Conservation (phyloP, 2,329 filamentous ascomycete species). For the Penicillium sp. region DNA sequence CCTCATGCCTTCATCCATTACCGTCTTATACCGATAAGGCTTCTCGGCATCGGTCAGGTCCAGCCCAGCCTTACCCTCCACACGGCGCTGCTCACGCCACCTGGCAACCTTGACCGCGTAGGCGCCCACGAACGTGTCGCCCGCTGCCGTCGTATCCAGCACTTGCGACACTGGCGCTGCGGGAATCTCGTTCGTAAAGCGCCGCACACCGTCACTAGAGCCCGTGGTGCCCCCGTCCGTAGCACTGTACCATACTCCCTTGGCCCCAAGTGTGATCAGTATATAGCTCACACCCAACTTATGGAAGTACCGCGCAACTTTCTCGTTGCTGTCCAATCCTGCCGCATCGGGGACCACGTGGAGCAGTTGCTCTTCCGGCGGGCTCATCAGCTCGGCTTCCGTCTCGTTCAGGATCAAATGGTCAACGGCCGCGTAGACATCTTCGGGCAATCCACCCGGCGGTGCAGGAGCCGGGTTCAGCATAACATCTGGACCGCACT, state of each 20-base stretch:
- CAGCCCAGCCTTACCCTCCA: constrained; percentile 55
- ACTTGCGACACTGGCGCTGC: constrained; percentile 71
- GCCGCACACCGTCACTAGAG: constrained; percentile 30
- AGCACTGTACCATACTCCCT: constrained; percentile 70
- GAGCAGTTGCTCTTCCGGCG: constrained; percentile 41
- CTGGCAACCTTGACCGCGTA: constrained; percentile 75
- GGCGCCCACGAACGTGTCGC: constrained; percentile 89
- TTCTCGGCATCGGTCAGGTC: constrained; percentile 38
- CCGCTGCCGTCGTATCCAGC: constrained; percentile 90
- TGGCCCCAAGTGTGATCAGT: constrained; percentile 79
- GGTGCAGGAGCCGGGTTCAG: constrained; percentile 89
- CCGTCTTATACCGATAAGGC: constrained; percentile 39
- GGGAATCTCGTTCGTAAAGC: constrained; percentile 49
- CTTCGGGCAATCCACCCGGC: constrained; percentile 66
- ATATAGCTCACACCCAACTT: constrained; percentile 70
- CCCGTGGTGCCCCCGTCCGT: constrained; percentile 50
- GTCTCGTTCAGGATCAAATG: constrained; percentile 91
- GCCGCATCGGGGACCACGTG: constrained; percentile 33
- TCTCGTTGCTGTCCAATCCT: constrained; percentile 52
- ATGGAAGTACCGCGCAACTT: constrained; percentile 65
- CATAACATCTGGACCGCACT: constrained; percentile 61
- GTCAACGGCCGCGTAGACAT: constrained; percentile 67
- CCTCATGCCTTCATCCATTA: constrained; percentile 50
- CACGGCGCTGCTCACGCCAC: constrained; percentile 42
- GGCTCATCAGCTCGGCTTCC: constrained; percentile 74